Conservation (phyloP, 1,284 basidiomycete species). For the Waitea zeae region DNA sequence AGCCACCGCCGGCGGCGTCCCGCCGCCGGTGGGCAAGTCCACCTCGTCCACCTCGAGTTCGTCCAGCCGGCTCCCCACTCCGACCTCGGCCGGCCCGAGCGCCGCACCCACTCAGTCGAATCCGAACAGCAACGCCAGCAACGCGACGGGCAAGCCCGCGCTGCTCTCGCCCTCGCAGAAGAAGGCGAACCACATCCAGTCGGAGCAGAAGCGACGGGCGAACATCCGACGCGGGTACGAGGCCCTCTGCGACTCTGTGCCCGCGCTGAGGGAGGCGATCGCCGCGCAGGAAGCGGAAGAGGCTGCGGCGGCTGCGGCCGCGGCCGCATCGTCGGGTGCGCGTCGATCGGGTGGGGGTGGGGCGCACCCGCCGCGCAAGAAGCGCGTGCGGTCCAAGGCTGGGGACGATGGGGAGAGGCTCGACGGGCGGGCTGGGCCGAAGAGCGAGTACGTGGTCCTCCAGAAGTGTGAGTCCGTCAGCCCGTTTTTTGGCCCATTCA, state of each 20-base stretch:
- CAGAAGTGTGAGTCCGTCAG: conserved; percentile 49
- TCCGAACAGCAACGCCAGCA: conserved; percentile 2
- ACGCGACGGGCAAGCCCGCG: conserved; percentile 16
- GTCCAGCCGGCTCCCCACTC: conserved; percentile 3
- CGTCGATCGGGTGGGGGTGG: not conserved
- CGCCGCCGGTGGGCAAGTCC: too few relatives aligned
- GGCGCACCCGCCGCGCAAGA: too few relatives aligned
- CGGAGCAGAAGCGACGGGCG: conserved; percentile 79
- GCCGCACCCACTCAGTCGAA: conserved; percentile 2
- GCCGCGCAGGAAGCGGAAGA: conserved; percentile 37
- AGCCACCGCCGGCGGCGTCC: too few relatives aligned
- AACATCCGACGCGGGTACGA: conserved; percentile 84
- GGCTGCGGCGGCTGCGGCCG: conserved; percentile 7
- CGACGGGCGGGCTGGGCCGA: conserved; percentile 68
- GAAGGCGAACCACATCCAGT: conserved; percentile 86
- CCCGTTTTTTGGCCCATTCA: not conserved
- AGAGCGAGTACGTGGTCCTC: conserved; percentile 74
- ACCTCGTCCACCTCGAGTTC: conserved; percentile 3
- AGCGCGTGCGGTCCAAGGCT: conserved; percentile 13
- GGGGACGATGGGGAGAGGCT: conserved; percentile 35
- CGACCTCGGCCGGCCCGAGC: conserved; percentile 1
- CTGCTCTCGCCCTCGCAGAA: conserved; percentile 50
- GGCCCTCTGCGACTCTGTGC: conserved; percentile 63
- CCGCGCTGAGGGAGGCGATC: conserved; percentile 64
- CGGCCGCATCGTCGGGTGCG: conserved; percentile 6